phyloP scores from a whole-genome alignment of 179 eudicot genomes.

The Beta macrorhiza region DNA sequence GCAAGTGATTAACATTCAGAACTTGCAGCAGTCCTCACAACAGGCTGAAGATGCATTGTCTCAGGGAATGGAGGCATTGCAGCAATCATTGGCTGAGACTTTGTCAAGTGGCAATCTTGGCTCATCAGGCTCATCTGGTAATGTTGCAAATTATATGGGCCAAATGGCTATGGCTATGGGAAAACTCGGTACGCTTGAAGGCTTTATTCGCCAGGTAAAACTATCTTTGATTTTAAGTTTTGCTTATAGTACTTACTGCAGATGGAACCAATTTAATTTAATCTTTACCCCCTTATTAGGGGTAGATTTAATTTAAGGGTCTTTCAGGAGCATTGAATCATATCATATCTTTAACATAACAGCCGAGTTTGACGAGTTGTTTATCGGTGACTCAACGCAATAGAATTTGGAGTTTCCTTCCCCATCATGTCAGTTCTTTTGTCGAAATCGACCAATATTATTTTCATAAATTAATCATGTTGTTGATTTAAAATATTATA shows the following conservation, averaged over 20 bases:
- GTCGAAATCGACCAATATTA: too few relatives aligned
- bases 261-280: not conserved
- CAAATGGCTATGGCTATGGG: constrained; percentile 93
- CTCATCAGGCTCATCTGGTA: constrained; percentile 67
- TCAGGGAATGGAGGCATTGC: constrained; percentile 76
- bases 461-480: too few relatives aligned
- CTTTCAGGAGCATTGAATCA: too few relatives aligned
- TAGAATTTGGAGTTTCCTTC: too few relatives aligned
- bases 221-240: constrained; percentile 2
- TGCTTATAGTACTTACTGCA: not conserved
- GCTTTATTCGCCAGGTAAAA: constrained; percentile 70
- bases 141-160: constrained; percentile 81
- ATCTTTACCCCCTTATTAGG: not conserved
- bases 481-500: too few relatives aligned
- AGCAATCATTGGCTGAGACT: constrained; percentile 74
- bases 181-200: constrained; percentile 75
- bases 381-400: too few relatives aligned
- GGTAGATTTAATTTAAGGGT: too few relatives aligned
- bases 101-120: constrained; percentile 61
- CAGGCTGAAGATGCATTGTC: constrained; percentile 84
- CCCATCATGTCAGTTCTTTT: too few relatives aligned
- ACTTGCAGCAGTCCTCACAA: constrained; percentile 70
- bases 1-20: constrained; percentile 54
- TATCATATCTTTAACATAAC: too few relatives aligned
- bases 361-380: too few relatives aligned